Base-by-base conservation (phyloP, 2,329 filamentous ascomycete species). In the Fusarium duplospermum region DNA sequence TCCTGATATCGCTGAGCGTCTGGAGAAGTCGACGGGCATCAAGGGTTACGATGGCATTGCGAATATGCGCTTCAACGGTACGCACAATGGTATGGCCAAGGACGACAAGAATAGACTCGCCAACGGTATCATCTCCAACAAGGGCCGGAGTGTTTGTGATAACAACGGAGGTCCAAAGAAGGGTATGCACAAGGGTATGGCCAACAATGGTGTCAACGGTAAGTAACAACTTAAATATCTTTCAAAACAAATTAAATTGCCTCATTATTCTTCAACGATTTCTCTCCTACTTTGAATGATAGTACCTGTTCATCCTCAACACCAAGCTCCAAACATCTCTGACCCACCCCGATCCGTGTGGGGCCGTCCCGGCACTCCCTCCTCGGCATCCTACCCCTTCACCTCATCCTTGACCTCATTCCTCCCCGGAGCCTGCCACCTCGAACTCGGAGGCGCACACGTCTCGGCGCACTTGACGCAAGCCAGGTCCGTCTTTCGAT, bases 11-110 rank as follows among this genome's bases (percentile, higher is more conserved):
- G 90, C 89, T 0, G 78, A 82, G 11, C 83, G 89, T 1, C 78
- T 92, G 1, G 90, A 92, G 84, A 91, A 91, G 84, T 89, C 89
- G 0, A 91, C 89, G 4, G 89, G 90, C 0, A 84, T 74, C 5
- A 74, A 74, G 14, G 72, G 72, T 2, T 74, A 74, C 2, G 72
- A 72, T 8, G 69, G 72, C 1, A 74, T 74, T 0, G 45, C 62
- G 0, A 40, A 70, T 0, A 9, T 74, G 35, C 11, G 14, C 0
- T 74, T 74, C 1, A 75, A 74, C 0, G 72, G 72, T 0, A 70
- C 59, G 0, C 68, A 74, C 1, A 74, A 74, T 1, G 66, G 59
- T 0, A 67, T 74, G 56, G 13, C 64, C 4, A 60, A 45, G n/a
- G 54, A 70, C 16, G 68, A 31, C 0, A 64, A 74, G 24, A 47